Conservation (phyloP, 2,329 filamentous ascomycete genomes). For the Aspergillus sp. region DNA sequence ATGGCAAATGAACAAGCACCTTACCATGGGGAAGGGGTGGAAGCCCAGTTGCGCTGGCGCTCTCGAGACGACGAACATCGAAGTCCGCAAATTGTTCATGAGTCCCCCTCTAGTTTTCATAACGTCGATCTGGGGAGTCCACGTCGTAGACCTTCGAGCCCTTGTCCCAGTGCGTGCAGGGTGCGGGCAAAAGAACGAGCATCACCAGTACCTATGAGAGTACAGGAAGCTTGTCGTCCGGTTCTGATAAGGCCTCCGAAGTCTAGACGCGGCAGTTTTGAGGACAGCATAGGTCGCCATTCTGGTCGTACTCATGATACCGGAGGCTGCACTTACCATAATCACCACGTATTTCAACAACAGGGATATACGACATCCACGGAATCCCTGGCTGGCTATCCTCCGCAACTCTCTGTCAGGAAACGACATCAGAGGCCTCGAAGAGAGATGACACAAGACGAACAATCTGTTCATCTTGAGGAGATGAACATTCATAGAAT, state of each 20-base stretch:
- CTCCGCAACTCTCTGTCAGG: constrained; percentile 20
- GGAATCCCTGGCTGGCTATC: constrained; percentile 17
- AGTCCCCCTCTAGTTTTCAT: constrained; percentile 1
- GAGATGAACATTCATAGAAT: constrained; percentile 31
- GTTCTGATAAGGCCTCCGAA: neutral
- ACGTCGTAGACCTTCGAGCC: constrained; percentile 8
- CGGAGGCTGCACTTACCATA: constrained; percentile 2
- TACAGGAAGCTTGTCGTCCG: constrained; percentile 8
- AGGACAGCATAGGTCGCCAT: constrained; percentile 5
- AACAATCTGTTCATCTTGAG: constrained; percentile 25
- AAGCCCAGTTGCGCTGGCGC: constrained; percentile 5
- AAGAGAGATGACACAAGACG: constrained; percentile 16
- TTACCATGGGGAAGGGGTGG: constrained; percentile 1
- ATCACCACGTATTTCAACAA: constrained; percentile 9
- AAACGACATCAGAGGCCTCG: constrained; percentile 24
- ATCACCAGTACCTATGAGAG: neutral
- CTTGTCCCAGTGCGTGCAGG: constrained; percentile 5
- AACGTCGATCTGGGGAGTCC: constrained; percentile 7
- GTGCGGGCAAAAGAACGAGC: constrained; percentile 2
- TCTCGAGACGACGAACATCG: constrained; percentile 12
- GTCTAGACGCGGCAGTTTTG: neutral
- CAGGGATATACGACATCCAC: constrained; percentile 11
- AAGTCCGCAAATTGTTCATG: constrained; percentile 6
- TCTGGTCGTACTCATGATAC: neutral
- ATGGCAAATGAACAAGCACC: neutral